Percentiles rank a stretch among this genome's conserved stretches.
Conservation (phyloP, 129 eudicot species). For the Artemisia annua region DNA sequence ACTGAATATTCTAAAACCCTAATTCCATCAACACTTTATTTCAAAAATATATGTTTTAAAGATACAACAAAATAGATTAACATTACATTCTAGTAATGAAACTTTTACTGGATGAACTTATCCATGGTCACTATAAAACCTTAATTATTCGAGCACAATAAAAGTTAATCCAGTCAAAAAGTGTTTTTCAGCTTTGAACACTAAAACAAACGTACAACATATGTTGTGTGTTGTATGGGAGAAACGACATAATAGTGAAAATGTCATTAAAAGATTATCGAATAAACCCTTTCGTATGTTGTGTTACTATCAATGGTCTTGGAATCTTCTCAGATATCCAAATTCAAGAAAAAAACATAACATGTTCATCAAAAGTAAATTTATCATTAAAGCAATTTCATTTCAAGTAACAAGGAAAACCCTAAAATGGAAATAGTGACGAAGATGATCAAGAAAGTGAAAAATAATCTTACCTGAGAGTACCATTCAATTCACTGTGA, state of each 20-base stretch:
- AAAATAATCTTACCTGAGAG: conserved; percentile 33
- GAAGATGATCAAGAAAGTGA: conserved; percentile 37
- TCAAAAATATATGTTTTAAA: too few relatives aligned
- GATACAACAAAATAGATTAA: too few relatives aligned
- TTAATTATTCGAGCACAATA: too few relatives aligned
- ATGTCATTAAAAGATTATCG: conserved; percentile 23
- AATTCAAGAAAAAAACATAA: conserved; percentile 33
- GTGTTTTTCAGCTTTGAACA: conserved; percentile 9
- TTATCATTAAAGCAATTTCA: conserved; percentile 18
- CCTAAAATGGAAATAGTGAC: conserved; percentile 44
- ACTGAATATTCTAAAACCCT: too few relatives aligned
- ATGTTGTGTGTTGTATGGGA: background rate
- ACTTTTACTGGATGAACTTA: too few relatives aligned
- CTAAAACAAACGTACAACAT: conserved; percentile 14
- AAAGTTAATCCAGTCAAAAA: background rate
- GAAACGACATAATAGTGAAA: conserved; percentile 16
- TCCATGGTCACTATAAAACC: background rate
- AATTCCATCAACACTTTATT: too few relatives aligned
- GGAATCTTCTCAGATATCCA: conserved; percentile 34
- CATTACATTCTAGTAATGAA: too few relatives aligned
- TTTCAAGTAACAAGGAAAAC: conserved; percentile 36
- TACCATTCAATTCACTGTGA: conserved; percentile 26
- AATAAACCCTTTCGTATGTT: conserved; percentile 29
- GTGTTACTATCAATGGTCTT: conserved; percentile 31
- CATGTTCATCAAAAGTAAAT: conserved; percentile 29